Base-by-base conservation (phyloP, 1,284 basidiomycete genomes). In the Ustilago xerochloae region DNA sequence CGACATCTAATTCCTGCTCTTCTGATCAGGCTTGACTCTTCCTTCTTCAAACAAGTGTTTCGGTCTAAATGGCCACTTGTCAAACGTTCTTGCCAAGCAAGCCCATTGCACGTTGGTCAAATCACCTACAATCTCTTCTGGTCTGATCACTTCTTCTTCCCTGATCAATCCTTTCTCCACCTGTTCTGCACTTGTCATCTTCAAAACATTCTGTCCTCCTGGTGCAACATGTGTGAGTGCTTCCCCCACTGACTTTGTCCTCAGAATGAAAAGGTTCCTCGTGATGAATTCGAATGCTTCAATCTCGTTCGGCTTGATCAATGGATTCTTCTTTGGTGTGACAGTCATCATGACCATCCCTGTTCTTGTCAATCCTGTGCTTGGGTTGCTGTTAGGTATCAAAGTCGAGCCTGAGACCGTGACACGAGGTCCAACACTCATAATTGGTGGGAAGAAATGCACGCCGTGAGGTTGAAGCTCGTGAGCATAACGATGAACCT, bases 11-110 rank as follows among this genome's bases (percentile, higher is more conserved):
- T 60, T 56, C 36, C 62, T 61, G n/a, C 55, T 32, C 39, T 65
- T 67, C 16, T 63, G 62, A n/a, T 71, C 66, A 12, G 39, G 45
- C 59, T 58, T 63, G 35, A 75, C 38, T n/a, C 77, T 63, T 6
- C 77, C 77, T 45, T 75, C 75, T 36, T 78, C 79, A 16, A 80
- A 75, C 49, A 78, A 52, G 29, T 72, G 65, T 43, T 55, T 38
- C 4, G 82, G 82, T 7, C 80, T 63, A 73, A 84, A 84, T 4
- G 82, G 82, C 82, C 82, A 84, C 47, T 69, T 66, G 18, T 84
- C 79, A 70, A 83, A 84, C 54, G 74, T 79, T 32, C 65, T 54
- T 2, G 80, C 77, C 41, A 84, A 62, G 16, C 63, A 60, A 6
- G 75, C 79, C 79, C 78, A 81, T 53, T 84, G 80, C 16, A 60